Conservation (phyloP, 768 basidiomycete species). For the Hortiboletus flavorubellus region DNA sequence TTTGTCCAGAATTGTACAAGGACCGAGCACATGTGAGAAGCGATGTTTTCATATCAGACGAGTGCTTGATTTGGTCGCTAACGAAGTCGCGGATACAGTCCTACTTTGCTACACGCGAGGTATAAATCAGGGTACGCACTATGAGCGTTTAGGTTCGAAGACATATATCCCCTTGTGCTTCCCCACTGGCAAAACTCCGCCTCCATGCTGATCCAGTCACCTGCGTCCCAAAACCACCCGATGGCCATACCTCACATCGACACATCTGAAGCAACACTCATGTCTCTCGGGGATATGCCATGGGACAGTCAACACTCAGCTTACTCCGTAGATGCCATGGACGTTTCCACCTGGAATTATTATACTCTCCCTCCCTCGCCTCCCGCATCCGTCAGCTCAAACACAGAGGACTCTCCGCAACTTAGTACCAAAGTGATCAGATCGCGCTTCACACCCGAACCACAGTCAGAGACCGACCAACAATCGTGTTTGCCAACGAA, state of each 20-base stretch:
- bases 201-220: conserved; percentile 11
- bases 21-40: conserved; percentile 31
- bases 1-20: conserved; percentile 25
- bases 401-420: conserved; percentile 43
- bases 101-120: conserved; percentile 28
- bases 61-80: conserved; percentile 34
- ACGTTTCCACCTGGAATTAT: conserved; percentile 46
- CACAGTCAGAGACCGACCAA: conserved; percentile 41
- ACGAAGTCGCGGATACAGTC: conserved; percentile 22
- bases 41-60: conserved; percentile 33
- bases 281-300: conserved; percentile 42
- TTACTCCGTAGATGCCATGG: conserved; percentile 35
- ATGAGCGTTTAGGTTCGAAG: conserved; percentile 18
- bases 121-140: conserved; percentile 30
- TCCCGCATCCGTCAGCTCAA: conserved; percentile 44
- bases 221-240: conserved; percentile 28
- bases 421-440: conserved; percentile 48
- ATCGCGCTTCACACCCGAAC: conserved; percentile 46
- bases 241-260: conserved; percentile 57
- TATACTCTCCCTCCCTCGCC: conserved; percentile 50
- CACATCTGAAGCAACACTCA: conserved; percentile 53
- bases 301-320: conserved; percentile 44
- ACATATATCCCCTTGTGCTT: conserved; percentile 17
- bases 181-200: conserved; percentile 9
- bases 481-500: conserved; percentile 63